Evolutionary conservation across 2,329 filamentous ascomycete species (phyloP), one percentile per base, ranked within the genome.

Genomic region (Apiospora kogelbergensis): DNA sequence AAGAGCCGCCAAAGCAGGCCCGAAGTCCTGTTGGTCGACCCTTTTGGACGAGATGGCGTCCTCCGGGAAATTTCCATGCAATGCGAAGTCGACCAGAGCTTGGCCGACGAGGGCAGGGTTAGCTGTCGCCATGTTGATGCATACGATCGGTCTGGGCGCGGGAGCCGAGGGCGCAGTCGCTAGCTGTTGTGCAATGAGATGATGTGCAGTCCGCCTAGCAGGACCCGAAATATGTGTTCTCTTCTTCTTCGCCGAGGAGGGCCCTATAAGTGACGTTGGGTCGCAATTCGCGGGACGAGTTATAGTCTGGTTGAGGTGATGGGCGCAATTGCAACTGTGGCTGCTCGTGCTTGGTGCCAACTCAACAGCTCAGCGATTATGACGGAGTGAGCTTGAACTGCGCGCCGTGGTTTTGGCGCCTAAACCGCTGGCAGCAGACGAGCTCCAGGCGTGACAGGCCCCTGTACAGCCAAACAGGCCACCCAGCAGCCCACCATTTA

Each of bases 1-100:
- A 40, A 86, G 77, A 22, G 80, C 79, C 67, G 78, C 74, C 24
- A 86, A 76, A 45, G 84, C 84, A 33, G 76, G 72, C 20, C 80
- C 79, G 1, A 87, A 78, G 69, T 79, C 76, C 20, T 78, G 72
- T 15, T 77, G 72, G 33, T 74, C 73, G 33, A 84, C 70, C n/a
- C 71, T 71, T 22, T 78, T 74, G 1, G 78, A 80, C 13, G 82
- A 84, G n/a, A 84, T 72, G 24, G 77, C 78, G 66, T 85, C 82
- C n/a, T 85, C 81, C 2, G 85, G 85, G 70, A 86, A 87, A 53
- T 76, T 71, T 45, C 82, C 81, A 67, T 82, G 74, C 3, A 80
- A 71, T 67, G 91, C 86, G 74, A 91, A 93, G 70, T 89, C 83
- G 68, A 93, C 87, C 53, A 94, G 81, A 5, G 89, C 89, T 70